Conservation (phyloP, 169 alveolate species). For the Plasmodium gonderi region DNA sequence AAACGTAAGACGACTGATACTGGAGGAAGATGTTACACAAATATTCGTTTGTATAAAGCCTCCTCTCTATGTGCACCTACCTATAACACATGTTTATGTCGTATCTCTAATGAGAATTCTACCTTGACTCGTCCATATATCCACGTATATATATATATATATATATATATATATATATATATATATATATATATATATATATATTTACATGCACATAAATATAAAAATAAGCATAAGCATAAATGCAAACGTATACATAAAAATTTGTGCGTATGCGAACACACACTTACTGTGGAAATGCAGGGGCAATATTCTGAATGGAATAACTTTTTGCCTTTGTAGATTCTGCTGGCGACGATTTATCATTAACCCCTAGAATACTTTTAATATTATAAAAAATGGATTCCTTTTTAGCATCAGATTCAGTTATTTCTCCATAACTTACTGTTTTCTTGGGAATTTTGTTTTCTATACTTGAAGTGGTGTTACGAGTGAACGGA, state of each 20-base stretch:
- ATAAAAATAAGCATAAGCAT: neutral
- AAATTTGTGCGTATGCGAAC: no score
- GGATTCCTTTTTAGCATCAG: conserved; percentile 29
- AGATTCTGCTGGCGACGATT: neutral
- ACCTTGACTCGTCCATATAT: neutral
- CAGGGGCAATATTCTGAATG: conserved; percentile 8
- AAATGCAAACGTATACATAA: neutral
- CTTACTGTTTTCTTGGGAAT: conserved; percentile 1
- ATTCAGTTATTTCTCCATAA: neutral
- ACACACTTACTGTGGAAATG: conserved; percentile 10
- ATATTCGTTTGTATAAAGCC: neutral
- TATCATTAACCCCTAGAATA: conserved; percentile 36
- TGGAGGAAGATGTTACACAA: neutral
- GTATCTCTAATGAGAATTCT: neutral
- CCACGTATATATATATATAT: no score
- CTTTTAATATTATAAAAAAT: conserved; percentile 37
- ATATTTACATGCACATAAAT: neutral
- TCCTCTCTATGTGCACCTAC: neutral
- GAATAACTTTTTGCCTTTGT: neutral
- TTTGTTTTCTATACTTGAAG: conserved; percentile 21
- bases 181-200: neutral
- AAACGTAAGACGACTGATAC: neutral
- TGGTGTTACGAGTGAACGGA: conserved; percentile 7
- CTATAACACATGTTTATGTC: neutral
- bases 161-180: neutral